Percentiles rank a stretch among this genome's conserved stretches.
Evolutionary conservation across 768 basidiomycete genomes (phyloP).

Genomic region (Amanita exitialis): DNA sequence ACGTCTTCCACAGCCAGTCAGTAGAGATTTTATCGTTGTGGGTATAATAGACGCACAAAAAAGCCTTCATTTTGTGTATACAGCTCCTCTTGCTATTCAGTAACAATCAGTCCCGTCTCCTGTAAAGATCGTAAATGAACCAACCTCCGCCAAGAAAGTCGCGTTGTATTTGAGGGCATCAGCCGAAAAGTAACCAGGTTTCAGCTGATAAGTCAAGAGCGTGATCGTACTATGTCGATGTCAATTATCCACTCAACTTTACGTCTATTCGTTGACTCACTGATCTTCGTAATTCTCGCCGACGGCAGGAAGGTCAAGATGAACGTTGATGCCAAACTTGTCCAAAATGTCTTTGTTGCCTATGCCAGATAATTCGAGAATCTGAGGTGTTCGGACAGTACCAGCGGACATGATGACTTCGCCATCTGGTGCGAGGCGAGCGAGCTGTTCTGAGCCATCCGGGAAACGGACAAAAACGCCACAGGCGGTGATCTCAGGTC

Average conservation of each 20-base stretch:
- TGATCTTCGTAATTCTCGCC: constrained; percentile 31
- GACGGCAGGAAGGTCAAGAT: constrained; percentile 44
- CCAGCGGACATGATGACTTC: constrained; percentile 22
- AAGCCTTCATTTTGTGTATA: constrained; percentile 18
- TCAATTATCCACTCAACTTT: not conserved
- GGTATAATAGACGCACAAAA: constrained; percentile 13
- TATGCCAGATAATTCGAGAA: constrained; percentile 48
- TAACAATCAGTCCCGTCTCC: not conserved
- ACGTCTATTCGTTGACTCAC: constrained; percentile 6
- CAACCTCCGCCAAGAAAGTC: constrained; percentile 17
- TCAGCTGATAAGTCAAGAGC: constrained; percentile 20
- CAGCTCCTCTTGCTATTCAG: constrained; percentile 17
- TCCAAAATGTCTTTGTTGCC: constrained; percentile 44
- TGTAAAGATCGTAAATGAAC: not conserved
- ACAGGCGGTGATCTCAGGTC: constrained; percentile 8
- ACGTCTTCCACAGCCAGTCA: constrained; percentile 12
- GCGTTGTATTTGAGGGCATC: constrained; percentile 20
- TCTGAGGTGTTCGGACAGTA: constrained; percentile 28
- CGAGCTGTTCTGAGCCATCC: constrained; percentile 13
- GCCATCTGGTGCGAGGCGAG: constrained; percentile 10
- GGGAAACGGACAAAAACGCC: constrained; percentile 18
- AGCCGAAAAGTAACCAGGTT: constrained; percentile 18
- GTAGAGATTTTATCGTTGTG: not conserved
- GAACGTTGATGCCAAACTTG: constrained; percentile 32
- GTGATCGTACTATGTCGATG: constrained; percentile 14